phyloP scores from a whole-genome alignment of 495 filamentous ascomycete genomes.

The Penicillium salamii region DNA sequence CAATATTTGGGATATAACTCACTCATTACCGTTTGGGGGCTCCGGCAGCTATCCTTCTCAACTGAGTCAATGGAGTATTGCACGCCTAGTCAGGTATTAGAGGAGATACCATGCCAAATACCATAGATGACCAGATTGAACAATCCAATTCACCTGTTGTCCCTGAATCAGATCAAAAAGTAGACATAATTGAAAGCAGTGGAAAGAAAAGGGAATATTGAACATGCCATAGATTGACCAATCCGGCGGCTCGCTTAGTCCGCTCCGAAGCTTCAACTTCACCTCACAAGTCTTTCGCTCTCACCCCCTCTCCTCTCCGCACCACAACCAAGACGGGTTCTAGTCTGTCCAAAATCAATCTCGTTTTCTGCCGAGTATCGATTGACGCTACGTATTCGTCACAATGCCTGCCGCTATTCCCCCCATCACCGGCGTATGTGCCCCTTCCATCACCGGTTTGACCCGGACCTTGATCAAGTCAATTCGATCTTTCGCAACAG shows the following conservation, averaged over 20 bases:
- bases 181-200: neutral
- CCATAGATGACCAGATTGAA: too few species aligned
- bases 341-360: constrained; percentile 13
- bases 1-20: too few species aligned
- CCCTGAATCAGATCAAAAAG: too few species aligned
- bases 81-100: too few species aligned
- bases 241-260: constrained; percentile 40
- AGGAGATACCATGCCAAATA: too few species aligned
- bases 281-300: constrained; percentile 26
- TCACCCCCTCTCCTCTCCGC: constrained; percentile 22
- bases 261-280: constrained; percentile 44
- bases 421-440: constrained; percentile 51
- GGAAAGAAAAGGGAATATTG: neutral
- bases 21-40: too few species aligned
- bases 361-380: constrained; percentile 8
- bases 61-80: too few species aligned
- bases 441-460: constrained; percentile 22
- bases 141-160: too few species aligned
- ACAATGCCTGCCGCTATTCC: constrained; percentile 46
- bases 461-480: constrained; percentile 21
- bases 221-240: constrained; percentile 20
- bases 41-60: too few species aligned
- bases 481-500: neutral
- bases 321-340: constrained; percentile 20
- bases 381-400: constrained; percentile 21